Evolutionary conservation across 208 protist genomes (phyloP).

Genomic region (Angomonas ambiguus): DNA sequence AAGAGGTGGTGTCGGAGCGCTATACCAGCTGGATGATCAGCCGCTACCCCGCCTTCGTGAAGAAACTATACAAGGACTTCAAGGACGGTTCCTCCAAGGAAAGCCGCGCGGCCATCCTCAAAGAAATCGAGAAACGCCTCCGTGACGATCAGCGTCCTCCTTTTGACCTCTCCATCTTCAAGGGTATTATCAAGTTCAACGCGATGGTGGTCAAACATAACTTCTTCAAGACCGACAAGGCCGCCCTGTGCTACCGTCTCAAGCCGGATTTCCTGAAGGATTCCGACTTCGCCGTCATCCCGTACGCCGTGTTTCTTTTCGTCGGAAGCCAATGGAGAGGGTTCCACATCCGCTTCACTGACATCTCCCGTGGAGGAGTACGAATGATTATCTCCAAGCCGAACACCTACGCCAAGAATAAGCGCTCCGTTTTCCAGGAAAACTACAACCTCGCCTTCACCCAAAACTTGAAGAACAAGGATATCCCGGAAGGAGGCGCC

Average conservation of each 20-base stretch:
- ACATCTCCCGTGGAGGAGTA: constrained; percentile 94
- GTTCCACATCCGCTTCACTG: constrained; percentile 95
- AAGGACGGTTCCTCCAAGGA: constrained; percentile 49
- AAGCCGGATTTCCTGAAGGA: constrained; percentile 73
- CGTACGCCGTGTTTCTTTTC: constrained; percentile 92
- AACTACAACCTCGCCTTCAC: constrained; percentile 96
- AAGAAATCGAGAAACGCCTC: constrained; percentile 61
- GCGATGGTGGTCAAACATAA: constrained; percentile 92
- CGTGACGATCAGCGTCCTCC: constrained; percentile 63
- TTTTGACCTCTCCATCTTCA: constrained; percentile 81
- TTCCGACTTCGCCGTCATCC: constrained; percentile 75
- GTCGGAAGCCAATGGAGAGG: constrained; percentile 92
- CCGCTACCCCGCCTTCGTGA: constrained; percentile 80
- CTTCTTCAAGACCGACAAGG: constrained; percentile 93
- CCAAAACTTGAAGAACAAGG: constrained; percentile 96
- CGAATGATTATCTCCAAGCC: constrained; percentile 93
- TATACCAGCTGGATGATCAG: constrained; percentile 76
- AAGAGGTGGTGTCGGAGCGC: constrained; percentile 88
- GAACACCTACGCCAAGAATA: constrained; percentile 86
- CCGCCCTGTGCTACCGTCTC: constrained; percentile 90
- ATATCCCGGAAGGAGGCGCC: constrained; percentile 96
- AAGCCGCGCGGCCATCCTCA: constrained; percentile 43
- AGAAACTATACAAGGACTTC: constrained; percentile 90
- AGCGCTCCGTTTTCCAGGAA: constrained; percentile 92
- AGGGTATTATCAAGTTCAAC: constrained; percentile 90